Evolutionary conservation across 2,329 filamentous ascomycete genomes (phyloP).

Genomic region (Epichloe sylvatica): DNA sequence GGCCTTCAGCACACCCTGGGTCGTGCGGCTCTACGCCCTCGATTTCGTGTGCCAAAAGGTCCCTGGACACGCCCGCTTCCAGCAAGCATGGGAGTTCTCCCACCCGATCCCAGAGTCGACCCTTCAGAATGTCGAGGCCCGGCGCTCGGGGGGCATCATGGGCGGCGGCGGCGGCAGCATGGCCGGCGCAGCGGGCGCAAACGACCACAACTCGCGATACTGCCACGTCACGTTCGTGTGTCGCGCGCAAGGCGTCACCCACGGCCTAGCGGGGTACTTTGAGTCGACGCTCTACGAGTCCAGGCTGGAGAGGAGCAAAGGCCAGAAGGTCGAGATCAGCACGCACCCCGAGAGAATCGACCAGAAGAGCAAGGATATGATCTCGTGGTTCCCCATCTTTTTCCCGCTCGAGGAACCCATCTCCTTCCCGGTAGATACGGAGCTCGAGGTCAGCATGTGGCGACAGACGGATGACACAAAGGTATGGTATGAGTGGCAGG

Average conservation of each 20-base stretch:
- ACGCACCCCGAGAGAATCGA: constrained; percentile 89
- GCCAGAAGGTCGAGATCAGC: constrained; percentile 63
- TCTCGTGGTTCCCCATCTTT: constrained; percentile 98
- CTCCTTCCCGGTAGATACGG: constrained; percentile 68
- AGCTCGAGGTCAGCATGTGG: constrained; percentile 89
- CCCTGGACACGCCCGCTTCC: constrained; percentile 48
- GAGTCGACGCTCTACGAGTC: constrained; percentile 81
- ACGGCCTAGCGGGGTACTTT: constrained; percentile 89
- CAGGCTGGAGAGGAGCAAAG: constrained; percentile 21
- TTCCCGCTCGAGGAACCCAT: constrained; percentile 90
- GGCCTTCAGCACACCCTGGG: constrained; percentile 84
- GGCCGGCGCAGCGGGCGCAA: constrained; percentile 63
- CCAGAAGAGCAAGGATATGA: constrained; percentile 90
- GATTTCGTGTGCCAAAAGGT: constrained; percentile 63
- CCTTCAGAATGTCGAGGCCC: constrained; percentile 38
- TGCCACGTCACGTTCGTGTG: constrained; percentile 68
- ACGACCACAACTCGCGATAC: constrained; percentile 81
- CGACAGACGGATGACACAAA: constrained; percentile 86
- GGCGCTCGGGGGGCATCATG: constrained; percentile 48
- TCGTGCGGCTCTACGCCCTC: constrained; percentile 80
- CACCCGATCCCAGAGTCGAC: constrained; percentile 55
- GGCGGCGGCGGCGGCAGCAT: constrained; percentile 59
- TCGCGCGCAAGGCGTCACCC: constrained; percentile 65
- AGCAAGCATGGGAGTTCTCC: constrained; percentile 66
- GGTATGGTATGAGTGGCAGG: constrained; percentile 98